Base-by-base conservation (phyloP, 2,329 filamentous ascomycete species). In the Pestalotiopsis fici region DNA sequence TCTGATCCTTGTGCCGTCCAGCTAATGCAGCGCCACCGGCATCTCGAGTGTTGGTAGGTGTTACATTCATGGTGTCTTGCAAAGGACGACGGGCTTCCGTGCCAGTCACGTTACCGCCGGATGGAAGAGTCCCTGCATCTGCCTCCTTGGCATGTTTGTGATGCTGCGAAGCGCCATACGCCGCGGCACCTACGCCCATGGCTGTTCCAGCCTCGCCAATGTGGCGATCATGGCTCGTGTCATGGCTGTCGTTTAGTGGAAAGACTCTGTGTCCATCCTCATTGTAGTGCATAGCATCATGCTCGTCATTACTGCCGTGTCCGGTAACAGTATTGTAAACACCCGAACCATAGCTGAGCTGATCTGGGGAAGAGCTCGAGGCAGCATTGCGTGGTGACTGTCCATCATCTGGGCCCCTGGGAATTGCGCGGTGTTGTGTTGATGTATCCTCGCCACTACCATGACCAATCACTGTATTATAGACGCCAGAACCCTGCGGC, bases 381-480 rank as follows among this genome's bases (percentile, higher is more conserved):
- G 21, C 21, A 15, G 35, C 11, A 6, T 47, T n/a, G 27, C 56
- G 59, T 9, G 60, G 31, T 21, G 47, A 56, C 0, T 43, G 21
- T 15, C 39, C 57, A 5, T 25, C 27, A 13, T 65, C 67, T 15
- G 28, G 54, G 9, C 31, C 27, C 1, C 27, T 21, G 25, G 67
- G 65, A 2, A 66, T 28, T 21, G 13, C 31, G 11, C 67, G 64
- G 60, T 68, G 67, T 4, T 64, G 59, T 4, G n/a, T 15, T 54
- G 64, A 59, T 37, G n/a, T 59, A 15, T 57, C 43, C 31, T 73
- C 72, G 25, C 66, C 61, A 43, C 71, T 73, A 0, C 73, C 73
- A 25, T 73, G 71, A 1, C 73, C 73, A 1, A 67, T 69, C 2
- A 74, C 68, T 2, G 69, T 70, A 56, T 77, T 77, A 39, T 77